Base-by-base conservation (phyloP, 345 rosid species). In the Anacardium occidentale region DNA sequence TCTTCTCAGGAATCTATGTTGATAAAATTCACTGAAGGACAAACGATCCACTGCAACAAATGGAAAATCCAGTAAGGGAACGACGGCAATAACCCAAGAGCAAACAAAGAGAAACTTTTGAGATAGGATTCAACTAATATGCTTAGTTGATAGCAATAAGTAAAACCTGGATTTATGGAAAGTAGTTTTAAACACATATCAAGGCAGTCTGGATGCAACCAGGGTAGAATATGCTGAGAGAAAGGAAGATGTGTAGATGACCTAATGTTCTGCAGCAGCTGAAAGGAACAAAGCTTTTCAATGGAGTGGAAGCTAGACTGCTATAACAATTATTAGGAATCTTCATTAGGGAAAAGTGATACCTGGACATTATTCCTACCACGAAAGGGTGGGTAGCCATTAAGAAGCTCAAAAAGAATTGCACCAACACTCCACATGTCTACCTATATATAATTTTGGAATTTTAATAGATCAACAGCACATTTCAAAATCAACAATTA, bases 341-440 rank as follows among this genome's bases (percentile, higher is more conserved):
- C 10, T 34, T 52, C 8, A 3, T 37, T 61, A 56, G 68, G 15
- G 32, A 77, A 52, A 47, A 68, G 21, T 68, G 74, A 69, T 71
- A 91, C 92, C 91, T 87, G 92, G 73, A 89, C 87, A 74, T 82
- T 87, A 77, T 64, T 91, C 64, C 62, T 76, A 66, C 92, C 92
- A 4, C 50, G 74, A 52, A 83, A 89, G 59, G 94, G 91, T 26
- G 88, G 91, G 76, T 80, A 74, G 9, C 94, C 92, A 50, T 86
- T 84, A 69, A 91, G 90, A 60, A 91, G 86, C 84, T 91, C 87
- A 52, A 89, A 91, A 66, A 88, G 91, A 67, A 91, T 88, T 20
- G 85, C 90, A 72, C 93, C 89, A 29, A 86, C 26, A 71, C 92
- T 85, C 92, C 91, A 91, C 91, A 86, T 86, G 72, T 91, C 92